These are phyloP conservation scores for Kalmanozyma brasiliensis DNA, from an alignment of 1,284 basidiomycete genomes.

Conservation along the genomic window DNA sequence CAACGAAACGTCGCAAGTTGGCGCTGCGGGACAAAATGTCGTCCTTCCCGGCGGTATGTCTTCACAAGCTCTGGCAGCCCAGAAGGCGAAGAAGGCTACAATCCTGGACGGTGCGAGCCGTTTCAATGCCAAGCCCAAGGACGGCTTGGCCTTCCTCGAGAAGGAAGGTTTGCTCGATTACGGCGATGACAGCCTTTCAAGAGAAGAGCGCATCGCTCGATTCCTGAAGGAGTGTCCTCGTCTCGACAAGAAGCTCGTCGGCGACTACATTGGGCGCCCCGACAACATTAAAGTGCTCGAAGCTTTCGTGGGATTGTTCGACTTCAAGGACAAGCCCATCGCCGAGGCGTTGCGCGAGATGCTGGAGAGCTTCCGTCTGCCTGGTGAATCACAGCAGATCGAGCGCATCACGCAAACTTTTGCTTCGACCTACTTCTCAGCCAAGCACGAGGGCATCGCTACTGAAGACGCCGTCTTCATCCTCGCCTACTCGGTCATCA, in stretches of 20 bases:
- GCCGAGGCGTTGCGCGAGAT: constrained; percentile 95
- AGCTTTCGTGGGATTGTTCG: constrained; percentile 87
- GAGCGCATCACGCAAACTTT: constrained; percentile 93
- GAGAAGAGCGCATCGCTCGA: constrained; percentile 72
- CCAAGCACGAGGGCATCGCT: constrained; percentile 88
- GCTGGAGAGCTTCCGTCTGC: constrained; percentile 91
- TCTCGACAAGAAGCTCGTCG: constrained; percentile 91
- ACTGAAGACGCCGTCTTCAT: constrained; percentile 94
- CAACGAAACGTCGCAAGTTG: constrained; percentile 73
- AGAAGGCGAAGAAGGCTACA: constrained; percentile 86
- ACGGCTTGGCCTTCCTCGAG: constrained; percentile 79
- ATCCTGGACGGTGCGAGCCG: constrained; percentile 84
- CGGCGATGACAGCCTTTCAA: constrained; percentile 68
- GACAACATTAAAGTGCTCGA: constrained; percentile 86
- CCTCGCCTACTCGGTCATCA: constrained; percentile 92
- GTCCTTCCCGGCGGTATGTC: constrained; percentile 68
- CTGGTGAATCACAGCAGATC: constrained; percentile 96
- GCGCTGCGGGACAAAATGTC: constrained; percentile 4
- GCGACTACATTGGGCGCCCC: constrained; percentile 90
- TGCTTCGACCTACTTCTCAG: constrained; percentile 87
- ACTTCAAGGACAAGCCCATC: constrained; percentile 89
- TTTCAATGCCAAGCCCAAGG: constrained; percentile 96
- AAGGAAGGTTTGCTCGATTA: constrained; percentile 74
- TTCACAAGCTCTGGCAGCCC: constrained; percentile 74
- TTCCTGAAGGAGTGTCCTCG: constrained; percentile 88